Base-by-base conservation (phyloP, 2,329 filamentous ascomycete species). In the Lachnellula suecica region DNA sequence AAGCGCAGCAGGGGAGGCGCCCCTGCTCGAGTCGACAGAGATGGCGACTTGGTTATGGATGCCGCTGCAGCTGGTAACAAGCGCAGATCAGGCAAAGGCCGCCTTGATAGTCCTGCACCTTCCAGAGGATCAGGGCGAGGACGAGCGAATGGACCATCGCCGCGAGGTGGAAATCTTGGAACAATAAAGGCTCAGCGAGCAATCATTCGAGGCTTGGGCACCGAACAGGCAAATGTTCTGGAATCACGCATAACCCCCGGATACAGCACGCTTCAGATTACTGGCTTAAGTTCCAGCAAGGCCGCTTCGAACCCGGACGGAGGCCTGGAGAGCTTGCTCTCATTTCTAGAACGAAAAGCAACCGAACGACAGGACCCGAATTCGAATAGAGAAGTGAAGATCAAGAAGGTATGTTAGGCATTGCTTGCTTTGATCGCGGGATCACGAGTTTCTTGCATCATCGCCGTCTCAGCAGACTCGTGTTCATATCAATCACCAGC, bases 391-490 rank as follows among this genome's bases (percentile, higher is more conserved):
- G 74, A 75, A 60, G 75, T 89, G 62, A 83, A 78, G 67, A 84
- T 92, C 58, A 84, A 83, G 74, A 89, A 90, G 85, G 88, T 91
- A 88, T 83, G 86, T 88, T 71, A 70, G 22, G 40, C 20, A 24
- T n/a, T 25, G 40, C 40, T 64, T 60, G 66, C 67, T 66, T 63
- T 68, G 67, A 74, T 74, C 74, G 72, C 72, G 65, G 63, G 65
- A 65, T 69, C 63, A 70, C 63, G 64, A 59, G 52, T 54, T 56
- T 58, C 51, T 56, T 58, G 59, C 58, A 61, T 38, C 46, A 67
- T 70, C 67, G 66, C 66, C 67, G 58, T 69, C 61, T 69, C 68
- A 68, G 68, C 66, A 62, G 59, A 67, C 64, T 73, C 69, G 67
- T 71, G 68, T 64, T 69, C 61, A 67, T 67, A 61, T 59, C 70